Evolutionary conservation across 2,329 filamentous ascomycete species (phyloP), one percentile per base, ranked within the genome.

Genomic region (Pseudopyricularia javanii): DNA sequence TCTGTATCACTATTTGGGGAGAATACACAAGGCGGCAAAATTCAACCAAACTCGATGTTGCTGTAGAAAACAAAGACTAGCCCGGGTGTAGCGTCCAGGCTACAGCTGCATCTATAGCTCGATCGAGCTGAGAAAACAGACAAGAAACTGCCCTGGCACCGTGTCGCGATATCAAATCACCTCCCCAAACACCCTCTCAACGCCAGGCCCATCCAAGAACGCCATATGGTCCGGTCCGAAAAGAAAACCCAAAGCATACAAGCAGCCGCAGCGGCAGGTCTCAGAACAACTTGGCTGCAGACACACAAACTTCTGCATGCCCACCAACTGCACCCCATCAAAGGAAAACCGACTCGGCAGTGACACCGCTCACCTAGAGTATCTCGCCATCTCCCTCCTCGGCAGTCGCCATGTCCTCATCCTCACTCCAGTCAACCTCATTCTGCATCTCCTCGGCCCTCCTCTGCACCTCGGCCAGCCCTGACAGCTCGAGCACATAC

Each of bases 401-500:
- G 14, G 62, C 70, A 6, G 59, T 66, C 3, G 67, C 65, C 4
- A 70, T 70, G 20, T 76, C 78, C 30, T 79, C 79, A 11, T 80
- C 78, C 35, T 76, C 74, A 50, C 80, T 79, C 73, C 79, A 84
- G 26, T 86, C 82, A 48, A 86, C 68, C 47, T 80, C 66, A 0
- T 60, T 70, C 2, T 68, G 67, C 63, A 74, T 68, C 56, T 71
- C 72, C 59, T 81, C 78, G 0, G 80, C 79, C 55, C 65, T 66
- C 22, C 78, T 68, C 64, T 84, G 80, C n/a, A 90, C 82, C 64
- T 89, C 86, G 0, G 83, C 82, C 45, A 90, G 64, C 0, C 86
- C 86, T 33, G 82, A 86, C 33, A 91, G 71, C 64, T 91, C 87
- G 30, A 85, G 80, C 0, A 94, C 85, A 62, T 86, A 93, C 2